Conservation (phyloP, 106 monocot species). For the Dioscorea zingiberensis region DNA sequence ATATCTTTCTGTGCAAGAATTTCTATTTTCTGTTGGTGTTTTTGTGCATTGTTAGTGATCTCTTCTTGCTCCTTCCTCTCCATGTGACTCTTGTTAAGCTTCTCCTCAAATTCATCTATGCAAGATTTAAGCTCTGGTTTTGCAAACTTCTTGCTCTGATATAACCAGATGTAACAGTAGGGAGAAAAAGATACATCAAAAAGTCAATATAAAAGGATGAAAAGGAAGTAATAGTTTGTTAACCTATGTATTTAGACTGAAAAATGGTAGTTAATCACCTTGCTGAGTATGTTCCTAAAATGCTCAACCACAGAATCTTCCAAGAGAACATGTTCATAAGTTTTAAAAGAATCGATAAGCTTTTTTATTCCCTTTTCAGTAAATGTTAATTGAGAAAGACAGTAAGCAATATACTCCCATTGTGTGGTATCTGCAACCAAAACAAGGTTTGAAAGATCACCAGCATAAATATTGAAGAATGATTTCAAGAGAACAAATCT, state of each 20-base stretch:
- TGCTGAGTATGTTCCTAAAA: slow-evolving; percentile 72
- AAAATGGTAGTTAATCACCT: slow-evolving; percentile 38
- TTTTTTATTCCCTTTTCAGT: slow-evolving; percentile 92
- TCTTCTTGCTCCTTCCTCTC: slow-evolving; percentile 85
- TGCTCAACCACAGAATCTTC: slow-evolving; percentile 85
- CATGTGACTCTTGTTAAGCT: slow-evolving; percentile 65
- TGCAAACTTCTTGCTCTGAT: slow-evolving; percentile 91
- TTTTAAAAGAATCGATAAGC: slow-evolving; percentile 77
- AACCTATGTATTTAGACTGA: background rate
- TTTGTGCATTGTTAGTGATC: slow-evolving; percentile 63
- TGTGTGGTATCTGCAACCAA: slow-evolving; percentile 63
- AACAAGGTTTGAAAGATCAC: background rate
- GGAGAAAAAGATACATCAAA: too few species aligned
- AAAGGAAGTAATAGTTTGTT: background rate
- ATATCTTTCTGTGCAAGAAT: slow-evolving; percentile 21
- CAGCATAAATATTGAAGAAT: too few species aligned
- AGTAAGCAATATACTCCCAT: slow-evolving; percentile 80
- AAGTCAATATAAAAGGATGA: too few species aligned
- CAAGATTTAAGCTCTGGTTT: slow-evolving; percentile 67
- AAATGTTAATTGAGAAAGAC: slow-evolving; percentile 90
- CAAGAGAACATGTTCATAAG: slow-evolving; percentile 74
- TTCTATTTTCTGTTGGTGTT: slow-evolving; percentile 58
- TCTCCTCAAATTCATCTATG: slow-evolving; percentile 96
- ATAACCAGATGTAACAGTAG: slow-evolving; percentile 1
- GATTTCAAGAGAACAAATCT: too few species aligned